phyloP scores from a whole-genome alignment of 1,139 yeast genomes.

The Suhomyces ambrosiae region DNA sequence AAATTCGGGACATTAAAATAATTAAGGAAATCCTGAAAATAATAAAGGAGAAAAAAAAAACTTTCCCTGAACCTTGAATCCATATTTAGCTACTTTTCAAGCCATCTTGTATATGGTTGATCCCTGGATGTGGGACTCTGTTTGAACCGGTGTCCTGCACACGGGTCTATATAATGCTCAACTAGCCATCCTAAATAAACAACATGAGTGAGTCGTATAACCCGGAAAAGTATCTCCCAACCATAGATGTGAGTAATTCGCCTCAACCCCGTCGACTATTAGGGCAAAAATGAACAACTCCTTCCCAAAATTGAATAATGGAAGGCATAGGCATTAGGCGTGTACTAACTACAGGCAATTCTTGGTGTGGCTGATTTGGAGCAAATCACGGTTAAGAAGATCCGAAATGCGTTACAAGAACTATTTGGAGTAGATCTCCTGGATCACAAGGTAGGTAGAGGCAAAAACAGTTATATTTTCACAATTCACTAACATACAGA shows the following conservation, averaged over 20 bases:
- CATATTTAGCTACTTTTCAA: no score
- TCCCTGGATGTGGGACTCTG: no score
- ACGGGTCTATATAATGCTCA: no score
- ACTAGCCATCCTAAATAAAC: slow-evolving; percentile 2
- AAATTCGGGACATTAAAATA: no score
- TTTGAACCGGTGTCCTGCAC: no score
- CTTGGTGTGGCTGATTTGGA: slow-evolving; percentile 73
- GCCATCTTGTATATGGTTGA: no score
- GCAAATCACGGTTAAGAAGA: slow-evolving; percentile 69
- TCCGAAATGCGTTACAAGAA: slow-evolving; percentile 70
- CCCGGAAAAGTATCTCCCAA: slow-evolving; percentile 53
- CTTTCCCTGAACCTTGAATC: no score
- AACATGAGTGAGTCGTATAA: slow-evolving; percentile 22
- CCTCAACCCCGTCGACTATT: no score
- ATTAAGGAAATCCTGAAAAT: no score
- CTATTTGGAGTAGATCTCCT: slow-evolving; percentile 60
- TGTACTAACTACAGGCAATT: slow-evolving; percentile 54
- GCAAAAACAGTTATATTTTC: background rate
- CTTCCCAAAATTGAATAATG: no score
- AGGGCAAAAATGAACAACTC: background rate
- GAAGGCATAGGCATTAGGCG: no score
- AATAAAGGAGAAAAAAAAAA: no score
- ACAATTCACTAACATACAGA: slow-evolving; percentile 33
- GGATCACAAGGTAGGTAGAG: slow-evolving; percentile 45
- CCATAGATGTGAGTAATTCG: slow-evolving; percentile 60